Evolutionary conservation across 352 stramenopile species (phyloP).

Genomic region (Globisporangium nunn): DNA sequence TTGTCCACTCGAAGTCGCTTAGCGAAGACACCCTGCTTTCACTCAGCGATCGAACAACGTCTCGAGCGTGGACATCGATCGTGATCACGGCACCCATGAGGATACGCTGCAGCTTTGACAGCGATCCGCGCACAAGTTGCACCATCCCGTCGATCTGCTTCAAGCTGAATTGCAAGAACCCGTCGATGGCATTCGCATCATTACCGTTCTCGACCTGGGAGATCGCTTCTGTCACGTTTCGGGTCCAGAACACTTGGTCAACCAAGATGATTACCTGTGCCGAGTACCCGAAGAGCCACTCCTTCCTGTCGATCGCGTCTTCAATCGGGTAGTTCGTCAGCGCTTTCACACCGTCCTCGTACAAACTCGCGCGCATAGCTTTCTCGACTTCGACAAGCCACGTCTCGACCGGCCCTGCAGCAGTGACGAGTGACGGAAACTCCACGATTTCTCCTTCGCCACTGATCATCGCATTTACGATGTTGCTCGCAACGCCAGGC

Average conservation of each 20-base stretch:
- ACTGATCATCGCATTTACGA: slow-evolving; percentile 81
- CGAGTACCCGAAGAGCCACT: slow-evolving; percentile 88
- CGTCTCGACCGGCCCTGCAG: slow-evolving; percentile 79
- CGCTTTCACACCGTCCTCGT: slow-evolving; percentile 79
- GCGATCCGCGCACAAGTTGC: slow-evolving; percentile 74
- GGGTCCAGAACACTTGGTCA: slow-evolving; percentile 90
- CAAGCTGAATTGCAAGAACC: slow-evolving; percentile 86
- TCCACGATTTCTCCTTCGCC: slow-evolving; percentile 81
- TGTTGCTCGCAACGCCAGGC: slow-evolving; percentile 25
- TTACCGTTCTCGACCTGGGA: slow-evolving; percentile 59
- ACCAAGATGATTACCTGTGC: slow-evolving; percentile 86
- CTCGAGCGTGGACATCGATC: slow-evolving; percentile 89
- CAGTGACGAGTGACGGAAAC: slow-evolving; percentile 67
- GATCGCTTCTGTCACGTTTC: slow-evolving; percentile 81
- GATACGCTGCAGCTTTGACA: slow-evolving; percentile 85
- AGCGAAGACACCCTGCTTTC: slow-evolving; percentile 74
- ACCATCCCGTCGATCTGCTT: slow-evolving; percentile 92
- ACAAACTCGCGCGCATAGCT: slow-evolving; percentile 81
- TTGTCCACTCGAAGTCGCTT: slow-evolving; percentile 89
- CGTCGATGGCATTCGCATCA: slow-evolving; percentile 62
- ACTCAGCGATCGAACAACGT: slow-evolving; percentile 81
- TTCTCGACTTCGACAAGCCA: slow-evolving; percentile 88
- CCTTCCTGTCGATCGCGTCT: slow-evolving; percentile 80
- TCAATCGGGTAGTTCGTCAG: slow-evolving; percentile 85
- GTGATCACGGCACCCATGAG: slow-evolving; percentile 89